A percentile compares a stretch with the other conserved stretches of the same genome.
phyloP scores from a whole-genome alignment of 257 asterid species.

The Cordia subcordata region DNA sequence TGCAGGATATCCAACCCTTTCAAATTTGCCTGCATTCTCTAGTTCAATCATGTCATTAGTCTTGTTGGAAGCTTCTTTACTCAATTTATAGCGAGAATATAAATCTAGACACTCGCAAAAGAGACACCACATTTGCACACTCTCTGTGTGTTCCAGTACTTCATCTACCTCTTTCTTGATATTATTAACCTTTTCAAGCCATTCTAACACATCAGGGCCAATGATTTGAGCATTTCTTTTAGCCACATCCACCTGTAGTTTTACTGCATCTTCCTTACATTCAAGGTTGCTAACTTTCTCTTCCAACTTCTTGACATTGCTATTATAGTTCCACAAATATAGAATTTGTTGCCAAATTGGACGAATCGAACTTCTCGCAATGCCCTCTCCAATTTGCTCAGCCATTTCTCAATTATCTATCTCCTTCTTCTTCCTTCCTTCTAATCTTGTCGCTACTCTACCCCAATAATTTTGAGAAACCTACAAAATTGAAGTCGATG shows the following conservation, averaged over 20 bases:
- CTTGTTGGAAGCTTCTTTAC: background rate
- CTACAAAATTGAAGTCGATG: no score
- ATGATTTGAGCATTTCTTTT: background rate
- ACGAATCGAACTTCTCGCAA: background rate
- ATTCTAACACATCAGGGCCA: background rate
- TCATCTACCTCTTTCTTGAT: no score
- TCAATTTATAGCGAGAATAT: background rate
- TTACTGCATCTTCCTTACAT: background rate
- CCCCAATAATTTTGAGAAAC: no score
- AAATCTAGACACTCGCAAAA: background rate
- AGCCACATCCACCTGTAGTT: background rate
- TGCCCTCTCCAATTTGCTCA: background rate
- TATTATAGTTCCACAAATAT: background rate
- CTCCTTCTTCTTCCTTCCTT: no score
- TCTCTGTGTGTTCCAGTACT: background rate
- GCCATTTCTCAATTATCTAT: no score
- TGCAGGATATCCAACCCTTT: background rate
- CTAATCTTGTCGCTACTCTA: no score
- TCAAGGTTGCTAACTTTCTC: constrained; percentile 1
- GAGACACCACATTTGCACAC: background rate
- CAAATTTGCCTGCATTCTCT: background rate
- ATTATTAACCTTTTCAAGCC: constrained; percentile 3
- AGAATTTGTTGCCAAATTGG: background rate
- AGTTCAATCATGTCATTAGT: background rate
- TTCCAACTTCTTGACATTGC: constrained; percentile 8